Conservation (phyloP, 371 early-diverging fungal genomes). For the Mortierella sp. region DNA sequence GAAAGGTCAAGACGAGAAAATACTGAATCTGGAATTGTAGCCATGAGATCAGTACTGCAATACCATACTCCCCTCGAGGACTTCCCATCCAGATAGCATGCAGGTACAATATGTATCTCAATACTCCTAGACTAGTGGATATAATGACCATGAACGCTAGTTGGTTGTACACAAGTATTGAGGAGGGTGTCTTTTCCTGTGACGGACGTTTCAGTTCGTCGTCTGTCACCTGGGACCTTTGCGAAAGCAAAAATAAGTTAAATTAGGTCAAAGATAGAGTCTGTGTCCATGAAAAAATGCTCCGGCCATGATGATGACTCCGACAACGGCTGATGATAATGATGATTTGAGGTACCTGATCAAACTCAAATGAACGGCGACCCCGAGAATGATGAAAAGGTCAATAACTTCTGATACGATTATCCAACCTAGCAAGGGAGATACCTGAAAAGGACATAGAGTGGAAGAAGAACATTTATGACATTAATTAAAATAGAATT, state of each 20-base stretch:
- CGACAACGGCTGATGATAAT: neutral
- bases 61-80: too few relatives aligned
- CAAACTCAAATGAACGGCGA: neutral
- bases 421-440: neutral
- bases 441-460: too few relatives aligned
- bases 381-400: neutral
- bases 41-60: neutral
- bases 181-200: neutral
- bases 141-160: neutral
- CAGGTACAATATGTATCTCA: neutral
- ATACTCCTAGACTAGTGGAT: neutral
- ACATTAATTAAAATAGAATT: too few relatives aligned
- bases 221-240: neutral
- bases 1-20: neutral
- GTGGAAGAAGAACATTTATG: too few relatives aligned
- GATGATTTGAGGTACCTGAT: neutral
- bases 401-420: neutral
- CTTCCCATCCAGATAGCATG: neutral
- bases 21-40: constrained; percentile 4
- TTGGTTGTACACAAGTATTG: neutral
- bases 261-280: too few relatives aligned
- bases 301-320: too few relatives aligned
- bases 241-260: too few relatives aligned
- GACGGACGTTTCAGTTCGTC: neutral
- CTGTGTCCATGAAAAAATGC: too few relatives aligned